Evolutionary conservation across 805 yeast genomes (phyloP).

Genomic region (Candida taoyuanica): DNA sequence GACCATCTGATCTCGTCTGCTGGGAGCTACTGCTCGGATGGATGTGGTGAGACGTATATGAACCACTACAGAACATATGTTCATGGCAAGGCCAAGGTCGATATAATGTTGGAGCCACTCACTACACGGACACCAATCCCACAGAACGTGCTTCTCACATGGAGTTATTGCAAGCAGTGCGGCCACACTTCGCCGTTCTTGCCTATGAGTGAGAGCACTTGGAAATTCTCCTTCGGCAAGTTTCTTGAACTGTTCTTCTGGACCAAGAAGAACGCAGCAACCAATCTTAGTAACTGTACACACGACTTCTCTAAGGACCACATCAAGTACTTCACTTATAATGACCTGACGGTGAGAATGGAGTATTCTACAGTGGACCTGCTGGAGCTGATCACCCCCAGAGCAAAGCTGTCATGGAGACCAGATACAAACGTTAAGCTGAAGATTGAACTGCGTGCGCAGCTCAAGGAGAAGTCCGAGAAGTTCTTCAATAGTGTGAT

Average conservation of each 20-base stretch:
- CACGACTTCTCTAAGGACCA: constrained; percentile 84
- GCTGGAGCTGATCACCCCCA: constrained; percentile 78
- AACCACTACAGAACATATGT: constrained; percentile 86
- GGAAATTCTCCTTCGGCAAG: constrained; percentile 91
- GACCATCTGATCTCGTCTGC: constrained; percentile 76
- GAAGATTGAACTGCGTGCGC: constrained; percentile 57
- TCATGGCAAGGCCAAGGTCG: constrained; percentile 81
- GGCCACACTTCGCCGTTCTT: constrained; percentile 67
- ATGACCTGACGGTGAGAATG: constrained; percentile 71
- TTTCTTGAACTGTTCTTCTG: constrained; percentile 84
- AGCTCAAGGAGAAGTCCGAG: constrained; percentile 47
- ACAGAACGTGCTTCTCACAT: constrained; percentile 65
- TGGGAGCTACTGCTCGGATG: constrained; percentile 65
- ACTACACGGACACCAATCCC: constrained; percentile 52
- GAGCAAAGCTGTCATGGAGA: constrained; percentile 63
- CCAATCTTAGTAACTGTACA: constrained; percentile 61
- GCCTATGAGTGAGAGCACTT: constrained; percentile 80
- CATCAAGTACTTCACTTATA: constrained; percentile 76
- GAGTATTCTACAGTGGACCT: constrained; percentile 73
- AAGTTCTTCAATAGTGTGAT: constrained; percentile 69
- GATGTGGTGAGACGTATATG: constrained; percentile 64
- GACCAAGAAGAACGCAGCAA: constrained; percentile 49
- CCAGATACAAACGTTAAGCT: constrained; percentile 64
- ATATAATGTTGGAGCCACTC: constrained; percentile 62
- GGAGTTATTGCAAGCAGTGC: constrained; percentile 89